phyloP scores from a whole-genome alignment of 1,284 basidiomycete species.

The Neonothopanus nambi region DNA sequence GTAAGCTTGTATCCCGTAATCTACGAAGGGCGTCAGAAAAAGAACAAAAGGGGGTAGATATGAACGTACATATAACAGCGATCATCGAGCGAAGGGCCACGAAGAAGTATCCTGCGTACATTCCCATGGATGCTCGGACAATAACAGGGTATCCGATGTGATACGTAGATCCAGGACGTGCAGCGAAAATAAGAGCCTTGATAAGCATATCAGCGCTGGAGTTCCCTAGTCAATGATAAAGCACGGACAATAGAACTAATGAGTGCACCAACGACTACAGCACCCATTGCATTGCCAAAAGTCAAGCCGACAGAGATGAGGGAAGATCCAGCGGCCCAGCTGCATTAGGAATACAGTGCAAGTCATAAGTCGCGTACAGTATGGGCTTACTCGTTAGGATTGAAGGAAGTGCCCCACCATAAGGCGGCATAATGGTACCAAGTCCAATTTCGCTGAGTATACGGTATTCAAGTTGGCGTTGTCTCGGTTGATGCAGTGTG shows the following conservation, averaged over 20 bases:
- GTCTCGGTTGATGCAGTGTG: neutral
- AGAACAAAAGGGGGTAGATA: neutral
- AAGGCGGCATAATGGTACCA: constrained; percentile 12
- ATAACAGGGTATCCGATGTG: constrained; percentile 10
- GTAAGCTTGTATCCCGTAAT: constrained; percentile 11
- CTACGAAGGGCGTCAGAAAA: neutral
- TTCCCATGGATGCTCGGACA: constrained; percentile 10
- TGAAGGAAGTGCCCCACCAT: constrained; percentile 12
- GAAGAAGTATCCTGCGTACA: constrained; percentile 10
- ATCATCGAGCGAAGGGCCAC: constrained; percentile 6
- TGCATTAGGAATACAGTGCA: too few species aligned
- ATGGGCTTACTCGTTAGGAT: constrained; percentile 8
- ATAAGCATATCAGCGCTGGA: neutral
- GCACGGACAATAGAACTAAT: constrained; percentile 6
- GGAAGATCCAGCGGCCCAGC: constrained; percentile 11
- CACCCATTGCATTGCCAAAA: constrained; percentile 10
- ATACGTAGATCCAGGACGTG: constrained; percentile 4
- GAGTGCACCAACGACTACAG: constrained; percentile 3
- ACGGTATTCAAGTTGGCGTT: neutral
- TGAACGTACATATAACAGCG: constrained; percentile 5
- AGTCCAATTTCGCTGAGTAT: constrained; percentile 4
- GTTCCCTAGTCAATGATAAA: neutral
- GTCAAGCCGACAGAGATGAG: constrained; percentile 9
- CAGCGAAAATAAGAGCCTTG: constrained; percentile 8
- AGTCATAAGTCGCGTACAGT: too few species aligned